A percentile compares a stretch with the other conserved stretches of the same genome.
Conservation (phyloP, 768 basidiomycete genomes). For the Leccinum disarticulatum region DNA sequence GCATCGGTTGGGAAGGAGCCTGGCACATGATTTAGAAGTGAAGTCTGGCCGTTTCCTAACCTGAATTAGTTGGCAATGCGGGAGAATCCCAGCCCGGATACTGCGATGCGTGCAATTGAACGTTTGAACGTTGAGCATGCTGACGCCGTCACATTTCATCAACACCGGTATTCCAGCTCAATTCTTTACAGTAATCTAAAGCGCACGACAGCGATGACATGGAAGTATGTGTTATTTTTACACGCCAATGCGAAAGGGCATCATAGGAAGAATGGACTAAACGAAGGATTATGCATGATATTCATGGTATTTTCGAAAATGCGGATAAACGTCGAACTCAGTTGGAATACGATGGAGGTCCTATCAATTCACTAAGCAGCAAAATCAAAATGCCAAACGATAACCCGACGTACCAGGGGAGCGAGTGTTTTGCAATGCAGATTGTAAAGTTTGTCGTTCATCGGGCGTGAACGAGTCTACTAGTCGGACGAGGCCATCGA, state of each 20-base stretch:
- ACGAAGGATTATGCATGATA: conserved; percentile 1
- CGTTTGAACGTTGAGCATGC: too few relatives aligned
- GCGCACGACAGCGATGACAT: conserved; percentile 13
- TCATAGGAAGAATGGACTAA: conserved; percentile 6
- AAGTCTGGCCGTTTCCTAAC: too few relatives aligned
- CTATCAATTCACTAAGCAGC: conserved; percentile 24
- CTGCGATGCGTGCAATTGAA: too few relatives aligned
- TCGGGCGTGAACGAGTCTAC: conserved; percentile 74
- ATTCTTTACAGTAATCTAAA: neutral
- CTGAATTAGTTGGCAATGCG: too few relatives aligned
- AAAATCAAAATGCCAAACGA: neutral
- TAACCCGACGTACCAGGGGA: conserved; percentile 52
- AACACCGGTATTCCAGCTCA: neutral
- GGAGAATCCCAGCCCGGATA: too few relatives aligned
- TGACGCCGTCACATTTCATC: too few relatives aligned
- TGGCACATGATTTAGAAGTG: too few relatives aligned
- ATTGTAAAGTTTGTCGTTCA: conserved; percentile 61
- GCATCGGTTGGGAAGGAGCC: too few relatives aligned
- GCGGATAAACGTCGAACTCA: conserved; percentile 9
- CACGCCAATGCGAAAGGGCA: conserved; percentile 9
- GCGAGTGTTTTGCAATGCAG: conserved; percentile 59
- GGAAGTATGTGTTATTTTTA: conserved; percentile 21
- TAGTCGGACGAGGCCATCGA: conserved; percentile 71
- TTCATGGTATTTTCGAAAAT: conserved; percentile 8
- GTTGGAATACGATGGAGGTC: conserved; percentile 42